A percentile compares a stretch with the other conserved stretches of the same genome.
Evolutionary conservation across 768 basidiomycete species (phyloP).

Genomic region (Leccinum imitatum): DNA sequence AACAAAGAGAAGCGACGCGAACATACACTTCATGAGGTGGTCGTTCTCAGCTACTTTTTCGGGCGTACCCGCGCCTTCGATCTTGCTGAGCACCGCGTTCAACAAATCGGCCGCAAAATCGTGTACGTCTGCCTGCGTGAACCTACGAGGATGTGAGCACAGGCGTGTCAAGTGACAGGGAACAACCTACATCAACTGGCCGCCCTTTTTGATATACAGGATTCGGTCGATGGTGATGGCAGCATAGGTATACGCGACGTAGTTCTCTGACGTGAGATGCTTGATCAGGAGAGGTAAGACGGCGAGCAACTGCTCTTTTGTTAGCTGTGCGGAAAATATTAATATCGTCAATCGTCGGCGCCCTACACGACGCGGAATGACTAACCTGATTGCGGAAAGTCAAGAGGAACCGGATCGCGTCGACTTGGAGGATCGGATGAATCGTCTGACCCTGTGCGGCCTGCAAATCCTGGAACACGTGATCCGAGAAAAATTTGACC

Average conservation of each 20-base stretch:
- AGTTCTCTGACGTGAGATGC: slow-evolving; percentile 81
- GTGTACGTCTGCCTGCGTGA: slow-evolving; percentile 83
- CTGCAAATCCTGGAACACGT: slow-evolving; percentile 85
- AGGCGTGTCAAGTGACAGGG: not conserved
- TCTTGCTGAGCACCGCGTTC: slow-evolving; percentile 70
- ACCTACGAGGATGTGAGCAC: slow-evolving; percentile 45
- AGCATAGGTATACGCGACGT: slow-evolving; percentile 94
- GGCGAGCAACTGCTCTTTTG: slow-evolving; percentile 88
- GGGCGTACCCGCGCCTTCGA: slow-evolving; percentile 75
- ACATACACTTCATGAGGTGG: slow-evolving; percentile 93
- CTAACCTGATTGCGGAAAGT: slow-evolving; percentile 94
- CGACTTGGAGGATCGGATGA: slow-evolving; percentile 91
- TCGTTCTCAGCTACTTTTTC: slow-evolving; percentile 98
- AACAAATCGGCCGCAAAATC: slow-evolving; percentile 77
- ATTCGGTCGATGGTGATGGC: slow-evolving; percentile 98
- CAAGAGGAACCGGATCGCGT: slow-evolving; percentile 92
- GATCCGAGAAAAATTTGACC: slow-evolving; percentile 91
- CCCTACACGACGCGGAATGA: not conserved
- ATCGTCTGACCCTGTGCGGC: slow-evolving; percentile 57
- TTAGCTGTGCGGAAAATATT: slow-evolving; percentile 51
- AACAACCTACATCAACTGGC: slow-evolving; percentile 64
- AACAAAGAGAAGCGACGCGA: not conserved
- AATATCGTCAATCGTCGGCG: not conserved
- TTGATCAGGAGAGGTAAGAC: slow-evolving; percentile 84
- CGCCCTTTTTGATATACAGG: slow-evolving; percentile 82